Base-by-base conservation (phyloP, 257 asterid genomes). In the Lycium barbarum region DNA sequence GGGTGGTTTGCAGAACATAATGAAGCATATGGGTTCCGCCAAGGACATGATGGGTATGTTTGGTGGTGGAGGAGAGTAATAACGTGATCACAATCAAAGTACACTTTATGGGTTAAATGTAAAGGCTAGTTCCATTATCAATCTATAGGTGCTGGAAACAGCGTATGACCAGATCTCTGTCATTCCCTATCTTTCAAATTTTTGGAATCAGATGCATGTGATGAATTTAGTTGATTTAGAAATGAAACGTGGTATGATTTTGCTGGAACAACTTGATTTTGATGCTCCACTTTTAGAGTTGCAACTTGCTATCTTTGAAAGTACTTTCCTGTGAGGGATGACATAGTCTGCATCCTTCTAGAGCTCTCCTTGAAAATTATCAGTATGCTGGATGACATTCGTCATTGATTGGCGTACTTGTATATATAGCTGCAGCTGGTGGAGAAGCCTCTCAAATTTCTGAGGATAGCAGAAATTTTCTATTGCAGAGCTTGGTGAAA, bases 41-140 rank as follows among this genome's bases (percentile, higher is more conserved):
- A 94, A 93, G 92, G 98, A 93, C 84, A 96, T 94, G 99, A 94
- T 93, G 99, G 93, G 97, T 17, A 93, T 94, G 98, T 93, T 96
- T 85, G 99, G 99, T 18, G 98, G 99, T 80, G 97, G 91, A 0
- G 94, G 91, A 7, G 89, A 91, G 88, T 93, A 53, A 78, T 53
- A 78, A 53, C 53, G 63, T 14, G 9, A 26, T 78, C 47, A 33
- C 66, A 78, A 53, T 53, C 43, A 1, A 51, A 90, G 87, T 73
- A 3, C 5, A 43, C 2, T 45, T 38, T 65, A 2, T 62, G 20
- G 8, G 40, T 22, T 12, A 80, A 36, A 14, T 62, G n/a, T 9
- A 81, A 5, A 81, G 55, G 4, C 13, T 5, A 38, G 26, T 79
- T 59, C 45, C 5, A 9, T 6, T 53, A 35, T 76, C 82, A 53